Evolutionary conservation across 768 basidiomycete species (phyloP).

Genomic region (Pleurotus tuoliensis): DNA sequence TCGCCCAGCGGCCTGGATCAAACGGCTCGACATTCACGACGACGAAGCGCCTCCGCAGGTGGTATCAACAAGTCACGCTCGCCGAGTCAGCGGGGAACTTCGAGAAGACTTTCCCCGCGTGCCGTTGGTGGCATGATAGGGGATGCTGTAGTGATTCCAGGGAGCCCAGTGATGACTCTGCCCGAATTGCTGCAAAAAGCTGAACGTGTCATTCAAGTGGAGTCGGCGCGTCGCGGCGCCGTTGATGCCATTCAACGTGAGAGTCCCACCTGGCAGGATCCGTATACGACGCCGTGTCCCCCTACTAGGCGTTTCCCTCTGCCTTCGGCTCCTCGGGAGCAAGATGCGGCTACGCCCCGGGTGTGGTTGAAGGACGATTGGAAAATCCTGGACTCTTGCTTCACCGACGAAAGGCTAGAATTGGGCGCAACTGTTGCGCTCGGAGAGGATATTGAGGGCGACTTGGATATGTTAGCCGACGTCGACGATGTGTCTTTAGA

Average conservation of each 20-base stretch:
- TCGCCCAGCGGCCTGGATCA: slow-evolving; percentile 29
- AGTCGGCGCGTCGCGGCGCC: not conserved
- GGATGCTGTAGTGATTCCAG: slow-evolving; percentile 52
- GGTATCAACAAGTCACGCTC: slow-evolving; percentile 25
- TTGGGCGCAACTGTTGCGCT: slow-evolving; percentile 28
- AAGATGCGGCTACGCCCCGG: slow-evolving; percentile 13
- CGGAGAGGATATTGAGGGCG: slow-evolving; percentile 18
- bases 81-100: slow-evolving; percentile 9
- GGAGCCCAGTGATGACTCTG: slow-evolving; percentile 49
- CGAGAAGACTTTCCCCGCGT: slow-evolving; percentile 12
- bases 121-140: slow-evolving; percentile 41
- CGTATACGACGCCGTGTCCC: slow-evolving; percentile 1
- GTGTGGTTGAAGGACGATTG: slow-evolving; percentile 76
- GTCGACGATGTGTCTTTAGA: slow-evolving; percentile 51
- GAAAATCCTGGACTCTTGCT: slow-evolving; percentile 76
- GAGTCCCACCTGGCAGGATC: not conserved
- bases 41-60: slow-evolving; percentile 27
- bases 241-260: not conserved
- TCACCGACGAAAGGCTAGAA: slow-evolving; percentile 65
- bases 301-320: not conserved
- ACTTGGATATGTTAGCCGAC: slow-evolving; percentile 33
- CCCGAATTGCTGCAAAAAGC: slow-evolving; percentile 57
- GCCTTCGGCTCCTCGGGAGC: not conserved
- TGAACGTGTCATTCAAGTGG: slow-evolving; percentile 26
- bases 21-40: slow-evolving; percentile 27